Evolutionary conservation across 257 asterid genomes (phyloP).

Genomic region (Solanum appendiculatum): DNA sequence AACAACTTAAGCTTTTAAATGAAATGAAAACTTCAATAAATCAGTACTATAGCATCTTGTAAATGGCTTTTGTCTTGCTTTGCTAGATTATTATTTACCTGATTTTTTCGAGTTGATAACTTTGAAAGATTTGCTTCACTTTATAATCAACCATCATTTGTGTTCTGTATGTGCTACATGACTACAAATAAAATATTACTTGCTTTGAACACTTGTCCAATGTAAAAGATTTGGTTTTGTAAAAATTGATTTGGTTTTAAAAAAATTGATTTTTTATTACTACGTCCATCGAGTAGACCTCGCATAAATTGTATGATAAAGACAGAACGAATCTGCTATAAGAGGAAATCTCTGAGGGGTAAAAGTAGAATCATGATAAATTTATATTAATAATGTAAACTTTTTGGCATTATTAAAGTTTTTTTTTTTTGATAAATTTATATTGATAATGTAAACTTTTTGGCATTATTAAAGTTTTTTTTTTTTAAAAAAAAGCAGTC

Average conservation of each 20-base stretch:
- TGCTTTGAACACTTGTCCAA: background rate
- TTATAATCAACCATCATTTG: background rate
- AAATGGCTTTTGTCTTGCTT: too few species aligned
- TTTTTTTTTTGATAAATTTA: too few species aligned
- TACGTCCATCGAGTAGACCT: background rate
- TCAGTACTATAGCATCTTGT: too few species aligned
- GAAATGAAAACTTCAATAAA: too few species aligned
- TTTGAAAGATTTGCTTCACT: background rate
- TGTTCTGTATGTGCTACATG: background rate
- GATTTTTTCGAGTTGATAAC: background rate
- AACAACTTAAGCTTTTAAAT: too few species aligned
- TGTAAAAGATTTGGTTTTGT: background rate
- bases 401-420: background rate
- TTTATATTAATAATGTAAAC: background rate
- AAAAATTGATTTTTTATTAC: background rate
- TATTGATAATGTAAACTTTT: background rate
- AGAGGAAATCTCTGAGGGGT: background rate
- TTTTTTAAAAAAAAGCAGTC: too few species aligned
- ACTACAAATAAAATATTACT: background rate
- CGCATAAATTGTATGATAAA: background rate
- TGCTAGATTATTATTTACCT: too few species aligned
- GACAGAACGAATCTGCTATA: background rate
- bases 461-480: background rate
- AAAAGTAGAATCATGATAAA: background rate
- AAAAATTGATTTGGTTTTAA: too few species aligned